phyloP scores from a whole-genome alignment of 176 grass and related monocot genomes.

The Aegilops speltoides region DNA sequence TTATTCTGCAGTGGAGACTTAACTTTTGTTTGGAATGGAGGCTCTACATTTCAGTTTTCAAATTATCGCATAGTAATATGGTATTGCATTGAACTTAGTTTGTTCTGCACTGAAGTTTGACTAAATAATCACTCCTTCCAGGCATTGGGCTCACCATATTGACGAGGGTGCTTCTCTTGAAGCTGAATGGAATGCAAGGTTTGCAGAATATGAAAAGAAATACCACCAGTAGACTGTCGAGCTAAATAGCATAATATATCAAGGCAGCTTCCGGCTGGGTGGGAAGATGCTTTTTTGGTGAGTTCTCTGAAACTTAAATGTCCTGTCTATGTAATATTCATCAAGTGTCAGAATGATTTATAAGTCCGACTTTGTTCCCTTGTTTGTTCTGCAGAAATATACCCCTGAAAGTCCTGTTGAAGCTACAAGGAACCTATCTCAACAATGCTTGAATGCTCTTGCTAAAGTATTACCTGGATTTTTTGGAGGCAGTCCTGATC shows the following conservation, averaged over 20 bases:
- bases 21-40: neutral
- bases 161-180: slow-evolving; percentile 49
- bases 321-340: neutral
- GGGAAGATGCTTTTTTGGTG: slow-evolving; percentile 48
- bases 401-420: slow-evolving; percentile 30
- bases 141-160: slow-evolving; percentile 50
- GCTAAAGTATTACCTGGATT: slow-evolving; percentile 61
- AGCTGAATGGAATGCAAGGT: slow-evolving; percentile 53
- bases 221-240: slow-evolving; percentile 38
- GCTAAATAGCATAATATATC: slow-evolving; percentile 51
- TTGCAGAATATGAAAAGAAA: slow-evolving; percentile 58
- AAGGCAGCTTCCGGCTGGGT: slow-evolving; percentile 37
- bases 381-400: slow-evolving; percentile 28
- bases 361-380: neutral
- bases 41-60: neutral
- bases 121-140: slow-evolving; percentile 12
- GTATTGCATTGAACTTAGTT: neutral
- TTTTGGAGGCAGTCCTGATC: slow-evolving; percentile 60
- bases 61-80: neutral
- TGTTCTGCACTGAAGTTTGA: neutral
- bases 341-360: neutral
- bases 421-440: slow-evolving; percentile 61
- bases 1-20: neutral
- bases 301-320: neutral
- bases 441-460: slow-evolving; percentile 54